Conservation (phyloP, 2,329 filamentous ascomycete genomes). For the Cytospora schulzeri region DNA sequence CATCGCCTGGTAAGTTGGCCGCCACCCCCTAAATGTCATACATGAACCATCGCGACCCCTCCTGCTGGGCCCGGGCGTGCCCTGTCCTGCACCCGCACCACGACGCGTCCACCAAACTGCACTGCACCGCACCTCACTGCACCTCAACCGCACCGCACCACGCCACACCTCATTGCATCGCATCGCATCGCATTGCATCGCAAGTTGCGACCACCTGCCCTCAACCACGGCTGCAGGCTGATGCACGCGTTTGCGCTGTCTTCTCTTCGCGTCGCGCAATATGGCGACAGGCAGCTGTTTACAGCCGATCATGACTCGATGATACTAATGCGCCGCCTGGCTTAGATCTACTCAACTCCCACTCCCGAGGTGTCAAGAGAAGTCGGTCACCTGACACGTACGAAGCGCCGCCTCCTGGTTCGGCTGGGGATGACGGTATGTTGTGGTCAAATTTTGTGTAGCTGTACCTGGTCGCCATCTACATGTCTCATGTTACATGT, state of each 20-base stretch:
- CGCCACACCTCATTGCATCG: constrained; percentile 18
- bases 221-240: constrained; percentile 4
- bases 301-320: constrained; percentile 19
- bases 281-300: constrained; percentile 23
- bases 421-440: constrained; percentile 75
- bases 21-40: constrained; percentile 26
- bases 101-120: constrained; percentile 11
- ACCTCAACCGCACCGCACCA: constrained; percentile 20
- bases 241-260: constrained; percentile 5
- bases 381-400: constrained; percentile 73
- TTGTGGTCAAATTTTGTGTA: constrained; percentile 45
- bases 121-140: constrained; percentile 8
- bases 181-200: constrained; percentile 5
- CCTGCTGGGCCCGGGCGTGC: constrained; percentile 26
- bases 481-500: constrained; percentile 37
- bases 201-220: not conserved
- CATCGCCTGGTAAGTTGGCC: constrained; percentile 68
- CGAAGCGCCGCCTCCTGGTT: constrained; percentile 54
- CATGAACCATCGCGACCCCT: constrained; percentile 29
- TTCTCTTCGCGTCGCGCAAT: constrained; percentile 1
- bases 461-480: constrained; percentile 38
- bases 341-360: constrained; percentile 55
- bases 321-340: constrained; percentile 37
- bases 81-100: constrained; percentile 15
- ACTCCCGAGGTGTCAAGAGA: constrained; percentile 73